phyloP scores from a whole-genome alignment of 306 rosid species.

The Rosa chinensis region DNA sequence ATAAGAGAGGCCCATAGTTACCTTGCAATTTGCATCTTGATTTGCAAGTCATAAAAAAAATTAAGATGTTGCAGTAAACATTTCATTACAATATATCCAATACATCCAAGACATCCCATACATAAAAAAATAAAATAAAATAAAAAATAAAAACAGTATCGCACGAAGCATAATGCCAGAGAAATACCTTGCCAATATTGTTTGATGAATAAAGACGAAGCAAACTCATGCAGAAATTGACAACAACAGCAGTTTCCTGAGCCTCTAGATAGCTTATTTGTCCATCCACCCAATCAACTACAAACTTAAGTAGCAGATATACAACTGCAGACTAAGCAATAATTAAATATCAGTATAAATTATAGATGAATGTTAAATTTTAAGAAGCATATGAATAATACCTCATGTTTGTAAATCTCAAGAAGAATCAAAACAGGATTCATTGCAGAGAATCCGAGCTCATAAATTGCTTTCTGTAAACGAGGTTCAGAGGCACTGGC shows the following conservation, averaged over 20 bases:
- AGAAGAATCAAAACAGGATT: conserved; percentile 69
- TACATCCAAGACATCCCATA: not conserved
- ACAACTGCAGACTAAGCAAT: conserved; percentile 86
- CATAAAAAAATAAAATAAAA: not conserved
- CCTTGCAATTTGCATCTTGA: not conserved
- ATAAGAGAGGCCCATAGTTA: not conserved
- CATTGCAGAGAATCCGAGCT: conserved; percentile 80
- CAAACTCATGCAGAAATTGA: conserved; percentile 84
- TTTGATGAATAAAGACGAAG: conserved; percentile 90
- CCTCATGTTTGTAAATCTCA: conserved; percentile 93
- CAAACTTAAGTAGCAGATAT: conserved; percentile 88
- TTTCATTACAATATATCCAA: not conserved
- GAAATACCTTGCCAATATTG: conserved; percentile 89
- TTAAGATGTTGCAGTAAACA: not conserved
- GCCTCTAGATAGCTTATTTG: conserved; percentile 90
- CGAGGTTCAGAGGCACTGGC: conserved; percentile 92
- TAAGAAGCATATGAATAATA: conserved; percentile 24
- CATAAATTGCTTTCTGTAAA: conserved; percentile 83
- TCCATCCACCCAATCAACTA: conserved; percentile 91
- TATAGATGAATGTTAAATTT: conserved; percentile 7
- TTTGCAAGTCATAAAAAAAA: not conserved
- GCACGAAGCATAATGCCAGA: conserved; percentile 3
- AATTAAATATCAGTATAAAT: conserved; percentile 31
- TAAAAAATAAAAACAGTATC: not conserved
- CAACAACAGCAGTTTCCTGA: conserved; percentile 69